Evolutionary conservation across 23 red algal species (phyloP).

Genomic region (Gracilaria caudata): DNA sequence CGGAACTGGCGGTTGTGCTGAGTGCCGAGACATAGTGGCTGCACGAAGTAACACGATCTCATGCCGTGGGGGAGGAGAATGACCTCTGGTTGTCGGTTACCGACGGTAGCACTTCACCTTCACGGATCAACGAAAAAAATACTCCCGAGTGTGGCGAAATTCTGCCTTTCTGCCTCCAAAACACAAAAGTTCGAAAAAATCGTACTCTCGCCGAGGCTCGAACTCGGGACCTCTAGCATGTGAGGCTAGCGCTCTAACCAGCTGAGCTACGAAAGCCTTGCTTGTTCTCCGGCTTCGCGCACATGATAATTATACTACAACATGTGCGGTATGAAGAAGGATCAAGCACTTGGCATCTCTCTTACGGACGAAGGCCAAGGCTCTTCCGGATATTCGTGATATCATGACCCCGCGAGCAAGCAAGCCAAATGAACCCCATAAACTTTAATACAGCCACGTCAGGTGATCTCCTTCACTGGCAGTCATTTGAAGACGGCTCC

Average conservation of each 20-base stretch:
- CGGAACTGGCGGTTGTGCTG: neutral
- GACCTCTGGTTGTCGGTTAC: too few relatives aligned
- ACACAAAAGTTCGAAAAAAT: conserved; percentile 5
- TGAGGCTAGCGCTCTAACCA: conserved; percentile 81
- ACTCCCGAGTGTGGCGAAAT: too few relatives aligned
- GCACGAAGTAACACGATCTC: neutral
- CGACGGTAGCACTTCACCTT: too few relatives aligned
- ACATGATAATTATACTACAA: too few relatives aligned
- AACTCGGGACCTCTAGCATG: conserved; percentile 80
- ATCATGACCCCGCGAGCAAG: neutral
- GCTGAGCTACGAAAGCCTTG: conserved; percentile 57
- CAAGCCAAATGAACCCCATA: neutral
- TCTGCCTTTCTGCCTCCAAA: too few relatives aligned
- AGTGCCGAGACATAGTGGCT: neutral
- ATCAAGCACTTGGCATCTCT: too few relatives aligned
- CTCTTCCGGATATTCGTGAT: too few relatives aligned
- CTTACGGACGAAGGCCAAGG: too few relatives aligned
- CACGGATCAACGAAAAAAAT: too few relatives aligned
- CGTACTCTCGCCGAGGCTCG: conserved; percentile 60
- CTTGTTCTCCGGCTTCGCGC: neutral
- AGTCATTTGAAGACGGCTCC: neutral
- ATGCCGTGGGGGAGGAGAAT: too few relatives aligned
- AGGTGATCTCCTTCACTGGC: conserved; percentile 24
- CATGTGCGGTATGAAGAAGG: too few relatives aligned
- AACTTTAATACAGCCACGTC: neutral